phyloP scores from a whole-genome alignment of 108 stramenopile genomes.

The Fragilariopsis cylindrus region DNA sequence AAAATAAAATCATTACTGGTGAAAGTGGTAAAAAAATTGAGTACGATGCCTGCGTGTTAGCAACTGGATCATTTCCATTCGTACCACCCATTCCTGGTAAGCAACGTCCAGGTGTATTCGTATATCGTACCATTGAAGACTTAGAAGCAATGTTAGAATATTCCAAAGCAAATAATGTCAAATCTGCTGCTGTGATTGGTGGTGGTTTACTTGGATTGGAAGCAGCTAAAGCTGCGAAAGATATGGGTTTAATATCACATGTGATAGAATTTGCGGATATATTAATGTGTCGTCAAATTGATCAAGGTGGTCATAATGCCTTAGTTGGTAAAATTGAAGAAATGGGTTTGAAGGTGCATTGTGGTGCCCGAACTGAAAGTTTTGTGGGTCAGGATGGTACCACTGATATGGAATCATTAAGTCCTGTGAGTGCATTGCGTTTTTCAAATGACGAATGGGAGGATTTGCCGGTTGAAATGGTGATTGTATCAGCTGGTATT shows the following conservation, averaged over 20 bases:
- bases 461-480: slow-evolving; percentile 90
- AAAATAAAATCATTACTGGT: slow-evolving; percentile 79
- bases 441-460: slow-evolving; percentile 91
- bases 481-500: slow-evolving; percentile 90
- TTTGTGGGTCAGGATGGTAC: slow-evolving; percentile 85
- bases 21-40: slow-evolving; percentile 68
- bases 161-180: slow-evolving; percentile 80
- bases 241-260: slow-evolving; percentile 90
- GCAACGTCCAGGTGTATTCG: slow-evolving; percentile 90
- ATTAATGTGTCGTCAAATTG: slow-evolving; percentile 96
- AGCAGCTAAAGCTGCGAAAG: slow-evolving; percentile 80
- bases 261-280: slow-evolving; percentile 93
- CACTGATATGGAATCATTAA: slow-evolving; percentile 65
- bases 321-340: slow-evolving; percentile 89
- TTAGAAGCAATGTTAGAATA: slow-evolving; percentile 89
- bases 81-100: slow-evolving; percentile 94
- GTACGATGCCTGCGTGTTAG: slow-evolving; percentile 90
- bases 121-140: slow-evolving; percentile 95
- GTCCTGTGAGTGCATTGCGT: slow-evolving; percentile 70
- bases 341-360: slow-evolving; percentile 93
- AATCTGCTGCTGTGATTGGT: slow-evolving; percentile 91
- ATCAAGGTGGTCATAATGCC: slow-evolving; percentile 90
- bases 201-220: slow-evolving; percentile 79
- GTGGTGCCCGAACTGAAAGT: slow-evolving; percentile 86
- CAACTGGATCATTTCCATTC: slow-evolving; percentile 93